These are phyloP conservation scores for Suhomyces ambrosiae DNA, from an alignment of 1,139 yeast species.

Conservation along the genomic window DNA sequence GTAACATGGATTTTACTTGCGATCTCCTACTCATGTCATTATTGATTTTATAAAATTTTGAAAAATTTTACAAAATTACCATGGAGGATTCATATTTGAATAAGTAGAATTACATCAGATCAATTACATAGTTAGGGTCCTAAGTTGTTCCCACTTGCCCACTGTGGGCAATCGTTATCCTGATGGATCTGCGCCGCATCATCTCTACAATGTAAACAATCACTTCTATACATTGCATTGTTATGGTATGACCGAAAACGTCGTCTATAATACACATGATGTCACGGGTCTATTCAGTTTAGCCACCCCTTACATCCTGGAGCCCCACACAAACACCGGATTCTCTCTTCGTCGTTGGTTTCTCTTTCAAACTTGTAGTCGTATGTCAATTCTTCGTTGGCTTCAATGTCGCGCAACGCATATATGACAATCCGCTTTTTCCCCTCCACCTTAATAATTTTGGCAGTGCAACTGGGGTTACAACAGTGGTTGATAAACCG, in stretches of 20 bases:
- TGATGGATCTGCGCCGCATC: neutral
- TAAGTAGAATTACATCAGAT: too few species aligned
- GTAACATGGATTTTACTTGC: too few species aligned
- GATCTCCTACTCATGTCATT: too few species aligned
- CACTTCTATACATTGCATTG: conserved; percentile 1
- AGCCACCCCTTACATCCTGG: conserved; percentile 91
- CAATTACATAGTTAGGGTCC: too few species aligned
- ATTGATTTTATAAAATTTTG: too few species aligned
- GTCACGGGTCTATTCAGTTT: conserved; percentile 45
- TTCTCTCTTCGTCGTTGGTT: conserved; percentile 84
- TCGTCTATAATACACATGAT: conserved; percentile 3
- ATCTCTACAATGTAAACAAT: conserved; percentile 1
- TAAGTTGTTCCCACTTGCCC: too few species aligned
- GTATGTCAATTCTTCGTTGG: conserved; percentile 91
- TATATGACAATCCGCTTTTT: conserved; percentile 92
- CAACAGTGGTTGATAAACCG: conserved; percentile 96
- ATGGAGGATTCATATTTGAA: too few species aligned
- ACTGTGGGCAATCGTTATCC: too few species aligned
- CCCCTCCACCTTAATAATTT: conserved; percentile 93
- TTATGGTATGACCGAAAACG: conserved; percentile 1
- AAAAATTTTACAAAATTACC: too few species aligned
- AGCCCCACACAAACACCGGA: conserved; percentile 93
- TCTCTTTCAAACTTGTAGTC: conserved; percentile 95
- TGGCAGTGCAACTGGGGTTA: conserved; percentile 96
- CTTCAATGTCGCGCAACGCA: conserved; percentile 84